phyloP scores from a whole-genome alignment of 148 eudicot species.

The Silene latifolia region DNA sequence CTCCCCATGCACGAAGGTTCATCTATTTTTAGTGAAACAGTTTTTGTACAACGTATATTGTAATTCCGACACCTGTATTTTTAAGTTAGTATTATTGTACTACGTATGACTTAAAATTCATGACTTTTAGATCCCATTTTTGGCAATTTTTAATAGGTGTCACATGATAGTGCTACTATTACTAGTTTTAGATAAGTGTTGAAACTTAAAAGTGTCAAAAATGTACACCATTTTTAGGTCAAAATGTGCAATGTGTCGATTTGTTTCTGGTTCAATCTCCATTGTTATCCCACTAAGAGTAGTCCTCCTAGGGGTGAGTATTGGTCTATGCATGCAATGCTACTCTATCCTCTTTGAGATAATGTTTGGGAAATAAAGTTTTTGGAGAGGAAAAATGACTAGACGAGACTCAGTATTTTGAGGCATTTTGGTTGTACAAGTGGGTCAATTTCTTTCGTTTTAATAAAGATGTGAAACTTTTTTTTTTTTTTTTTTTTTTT shows the following conservation, averaged over 20 bases:
- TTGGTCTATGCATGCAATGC: no score
- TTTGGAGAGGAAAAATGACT: no score
- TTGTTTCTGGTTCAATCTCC: background rate
- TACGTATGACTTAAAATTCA: background rate
- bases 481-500: no score
- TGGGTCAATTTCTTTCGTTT: no score
- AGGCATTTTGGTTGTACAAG: no score
- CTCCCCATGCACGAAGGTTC: conserved; percentile 1
- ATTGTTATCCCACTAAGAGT: background rate
- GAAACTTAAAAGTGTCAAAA: background rate
- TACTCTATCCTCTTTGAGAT: no score
- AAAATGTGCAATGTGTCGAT: background rate
- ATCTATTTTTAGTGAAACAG: background rate
- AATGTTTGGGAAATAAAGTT: no score
- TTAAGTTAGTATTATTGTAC: background rate
- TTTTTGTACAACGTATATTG: background rate
- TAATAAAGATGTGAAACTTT: no score
- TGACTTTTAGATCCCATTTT: background rate
- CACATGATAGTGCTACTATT: background rate
- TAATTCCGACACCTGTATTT: conserved; percentile 9
- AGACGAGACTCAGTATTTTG: no score
- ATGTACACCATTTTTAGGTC: no score
- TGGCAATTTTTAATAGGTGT: background rate
- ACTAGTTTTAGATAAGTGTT: background rate
- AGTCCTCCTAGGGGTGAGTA: no score